phyloP scores from a whole-genome alignment of 495 filamentous ascomycete genomes.

The Penicillium canescens region DNA sequence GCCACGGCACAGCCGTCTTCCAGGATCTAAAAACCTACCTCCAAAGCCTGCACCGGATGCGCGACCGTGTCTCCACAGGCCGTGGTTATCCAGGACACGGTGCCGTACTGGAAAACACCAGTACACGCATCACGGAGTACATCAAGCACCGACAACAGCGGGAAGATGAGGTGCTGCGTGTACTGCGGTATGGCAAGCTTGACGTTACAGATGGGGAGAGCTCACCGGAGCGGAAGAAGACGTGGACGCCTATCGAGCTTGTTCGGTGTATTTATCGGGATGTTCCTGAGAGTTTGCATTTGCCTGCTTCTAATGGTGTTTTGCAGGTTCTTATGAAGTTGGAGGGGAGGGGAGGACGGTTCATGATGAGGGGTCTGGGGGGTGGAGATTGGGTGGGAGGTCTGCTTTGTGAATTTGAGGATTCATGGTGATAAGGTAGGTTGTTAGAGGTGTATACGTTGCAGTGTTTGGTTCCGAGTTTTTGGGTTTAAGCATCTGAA shows the following conservation, averaged over 20 bases:
- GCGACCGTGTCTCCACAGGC: conserved; percentile 53
- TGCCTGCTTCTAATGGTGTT: conserved; percentile 69
- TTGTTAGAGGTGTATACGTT: too few species aligned
- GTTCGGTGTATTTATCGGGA: conserved; percentile 84
- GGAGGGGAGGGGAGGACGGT: conserved; percentile 62
- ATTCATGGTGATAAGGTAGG: too few species aligned
- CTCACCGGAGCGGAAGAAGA: conserved; percentile 28
- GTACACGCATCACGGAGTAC: conserved; percentile 71
- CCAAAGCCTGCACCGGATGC: conserved; percentile 71
- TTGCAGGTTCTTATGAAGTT: conserved; percentile 70
- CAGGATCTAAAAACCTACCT: conserved; percentile 78
- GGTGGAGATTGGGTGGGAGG: conserved; percentile 49
- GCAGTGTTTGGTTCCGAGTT: too few species aligned
- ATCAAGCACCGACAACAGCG: conserved; percentile 75
- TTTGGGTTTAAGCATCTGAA: too few species aligned
- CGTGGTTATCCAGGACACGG: conserved; percentile 92
- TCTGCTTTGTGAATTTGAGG: conserved; percentile 25
- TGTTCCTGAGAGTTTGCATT: conserved; percentile 72
- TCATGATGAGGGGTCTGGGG: conserved; percentile 44
- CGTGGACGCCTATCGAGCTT: conserved; percentile 74
- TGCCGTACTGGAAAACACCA: conserved; percentile 66
- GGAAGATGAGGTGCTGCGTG: conserved; percentile 77
- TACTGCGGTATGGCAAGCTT: conserved; percentile 50
- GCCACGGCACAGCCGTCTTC: conserved; percentile 91
- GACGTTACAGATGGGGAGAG: conserved; percentile 33